phyloP scores from a whole-genome alignment of 768 basidiomycete species.

The Termitomyces sp. region DNA sequence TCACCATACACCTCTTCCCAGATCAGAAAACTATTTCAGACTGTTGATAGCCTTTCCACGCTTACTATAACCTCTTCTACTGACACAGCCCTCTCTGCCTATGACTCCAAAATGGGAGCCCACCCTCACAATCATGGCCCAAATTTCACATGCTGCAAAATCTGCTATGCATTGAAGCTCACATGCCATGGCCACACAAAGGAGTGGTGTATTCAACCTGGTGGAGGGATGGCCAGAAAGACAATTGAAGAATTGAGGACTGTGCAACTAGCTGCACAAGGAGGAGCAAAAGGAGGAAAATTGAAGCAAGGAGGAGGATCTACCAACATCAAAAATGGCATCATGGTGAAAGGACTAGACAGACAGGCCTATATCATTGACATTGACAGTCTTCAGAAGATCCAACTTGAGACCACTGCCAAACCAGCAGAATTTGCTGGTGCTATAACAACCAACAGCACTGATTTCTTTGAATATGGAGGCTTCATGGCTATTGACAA shows the following conservation, averaged over 20 bases:
- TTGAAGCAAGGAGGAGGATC: background rate
- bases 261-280: background rate
- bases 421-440: background rate
- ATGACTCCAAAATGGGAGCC: too few species aligned
- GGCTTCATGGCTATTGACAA: too few species aligned
- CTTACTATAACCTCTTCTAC: too few species aligned
- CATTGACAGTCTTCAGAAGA: background rate
- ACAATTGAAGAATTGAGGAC: background rate
- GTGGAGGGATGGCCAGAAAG: too few species aligned
- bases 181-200: background rate
- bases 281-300: background rate
- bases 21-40: too few species aligned
- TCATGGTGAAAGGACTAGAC: background rate
- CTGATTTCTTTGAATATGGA: background rate
- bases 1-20: too few species aligned
- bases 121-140: too few species aligned
- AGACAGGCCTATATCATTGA: background rate
- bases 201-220: too few species aligned
- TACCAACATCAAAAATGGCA: background rate
- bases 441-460: background rate
- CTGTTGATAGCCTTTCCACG: too few species aligned
- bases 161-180: too few species aligned
- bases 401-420: background rate
- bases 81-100: too few species aligned
- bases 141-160: too few species aligned